Base-by-base conservation (phyloP, 129 eudicot species). In the Pulicaria dysenterica region DNA sequence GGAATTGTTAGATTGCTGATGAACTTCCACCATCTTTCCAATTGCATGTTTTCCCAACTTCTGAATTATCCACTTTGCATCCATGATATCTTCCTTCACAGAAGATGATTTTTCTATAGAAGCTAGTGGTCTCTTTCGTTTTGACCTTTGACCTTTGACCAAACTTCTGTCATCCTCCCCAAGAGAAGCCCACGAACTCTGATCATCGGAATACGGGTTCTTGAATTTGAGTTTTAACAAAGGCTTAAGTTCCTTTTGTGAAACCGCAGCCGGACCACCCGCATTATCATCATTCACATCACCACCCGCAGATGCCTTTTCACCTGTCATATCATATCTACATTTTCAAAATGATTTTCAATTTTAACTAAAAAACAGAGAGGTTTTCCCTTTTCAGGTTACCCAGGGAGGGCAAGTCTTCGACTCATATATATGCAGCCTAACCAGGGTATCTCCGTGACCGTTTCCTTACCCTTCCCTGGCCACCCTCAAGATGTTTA, bases 61-160 rank as follows among this genome's bases (percentile, higher is more conserved):
- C 59, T 88, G 92, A 74, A 95, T 79, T 83, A 95, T 85, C 98
- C 98, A 94, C 45, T 90, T 88, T 24, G 93, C 97, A 77, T 90
- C 97, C 83, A 84, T 83, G 58, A 94, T 11, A 69, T 77, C 95
- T 56, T 79, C 95, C 72, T 77, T 72, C 31, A 68, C 38, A 62
- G 50, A 70, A 14, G 78, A 63, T 16, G 84, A 47, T 74, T 80
- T 88, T 48, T 80, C 87, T 64, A 58, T 58, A 34, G 64, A 51
- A 5, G 85, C 43, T 50, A 85, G 69, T 12, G 96, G 85, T 56
- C 99, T 90, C 78, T 84, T 90, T 68, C 99, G 72, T 80, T 95
- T 95, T 40, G 99, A 95, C 69, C 99, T 88, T 75, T 95, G 99
- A 56, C 99, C 97, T 83, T 91, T 90, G 16, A 84, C 88, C 45